Percentiles rank a stretch among this genome's conserved stretches.
Conservation (phyloP, 768 basidiomycete species). For the Boletus sp. region DNA sequence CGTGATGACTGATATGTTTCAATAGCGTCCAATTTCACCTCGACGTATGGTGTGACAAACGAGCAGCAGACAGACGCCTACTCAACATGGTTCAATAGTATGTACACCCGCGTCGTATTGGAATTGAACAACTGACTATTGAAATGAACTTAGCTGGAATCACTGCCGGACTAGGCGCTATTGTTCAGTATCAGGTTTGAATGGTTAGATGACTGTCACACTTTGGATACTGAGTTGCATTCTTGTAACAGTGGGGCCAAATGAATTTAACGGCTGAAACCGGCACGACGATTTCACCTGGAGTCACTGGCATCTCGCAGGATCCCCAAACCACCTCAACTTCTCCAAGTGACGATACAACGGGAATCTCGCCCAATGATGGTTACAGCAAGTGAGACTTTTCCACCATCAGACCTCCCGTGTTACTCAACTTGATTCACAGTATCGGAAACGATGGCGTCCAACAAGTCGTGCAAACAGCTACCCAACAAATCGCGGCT, state of each 20-base stretch:
- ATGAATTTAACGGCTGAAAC: slow-evolving; percentile 41
- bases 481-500: slow-evolving; percentile 35
- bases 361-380: slow-evolving; percentile 61
- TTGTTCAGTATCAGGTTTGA: slow-evolving; percentile 31
- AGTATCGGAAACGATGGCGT: slow-evolving; percentile 31
- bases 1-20: neutral
- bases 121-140: slow-evolving; percentile 1
- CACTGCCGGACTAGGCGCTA: slow-evolving; percentile 30
- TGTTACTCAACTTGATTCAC: slow-evolving; percentile 7
- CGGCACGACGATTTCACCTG: slow-evolving; percentile 44
- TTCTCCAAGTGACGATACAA: slow-evolving; percentile 31
- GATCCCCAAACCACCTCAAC: slow-evolving; percentile 32
- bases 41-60: slow-evolving; percentile 51
- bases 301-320: slow-evolving; percentile 27
- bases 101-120: slow-evolving; percentile 7
- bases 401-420: neutral
- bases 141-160: slow-evolving; percentile 36
- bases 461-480: slow-evolving; percentile 31
- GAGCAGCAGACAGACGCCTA: slow-evolving; percentile 53
- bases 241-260: slow-evolving; percentile 52
- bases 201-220: neutral
- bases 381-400: slow-evolving; percentile 47
- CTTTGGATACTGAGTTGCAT: slow-evolving; percentile 9
- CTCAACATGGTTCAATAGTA: slow-evolving; percentile 49
- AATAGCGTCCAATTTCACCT: slow-evolving; percentile 18